These are phyloP conservation scores for Pseudonitzschia delicatissima DNA, from an alignment of 108 stramenopile species.

Conservation along the genomic window DNA sequence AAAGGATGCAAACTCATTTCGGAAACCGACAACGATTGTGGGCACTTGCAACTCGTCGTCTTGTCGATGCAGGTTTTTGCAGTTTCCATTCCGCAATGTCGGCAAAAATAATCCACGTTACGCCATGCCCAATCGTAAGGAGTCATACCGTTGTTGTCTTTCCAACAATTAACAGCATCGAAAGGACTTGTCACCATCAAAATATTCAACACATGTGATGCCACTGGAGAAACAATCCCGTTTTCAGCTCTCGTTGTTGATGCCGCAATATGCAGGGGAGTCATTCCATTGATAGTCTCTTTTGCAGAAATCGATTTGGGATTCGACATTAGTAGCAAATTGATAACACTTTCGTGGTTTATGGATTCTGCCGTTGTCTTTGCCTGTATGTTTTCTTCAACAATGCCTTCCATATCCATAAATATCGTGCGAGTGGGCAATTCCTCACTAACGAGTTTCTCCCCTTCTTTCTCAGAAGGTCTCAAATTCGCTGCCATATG, in stretches of 20 bases:
- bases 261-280: constrained; percentile 26
- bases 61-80: no score
- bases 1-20: constrained; percentile 10
- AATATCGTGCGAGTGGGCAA: no score
- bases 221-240: constrained; percentile 16
- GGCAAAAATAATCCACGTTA: constrained; percentile 12
- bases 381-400: no score
- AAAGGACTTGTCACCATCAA: constrained; percentile 4
- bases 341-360: constrained; percentile 15
- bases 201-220: background rate
- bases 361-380: no score
- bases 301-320: constrained; percentile 17
- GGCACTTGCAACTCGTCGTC: background rate
- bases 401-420: no score
- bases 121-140: constrained; percentile 17
- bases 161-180: background rate
- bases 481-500: constrained; percentile 24
- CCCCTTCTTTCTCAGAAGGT: background rate
- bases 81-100: constrained; percentile 17
- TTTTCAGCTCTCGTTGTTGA: constrained; percentile 14
- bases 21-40: background rate
- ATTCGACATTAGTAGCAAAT: constrained; percentile 6
- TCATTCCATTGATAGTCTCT: constrained; percentile 9
- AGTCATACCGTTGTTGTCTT: constrained; percentile 5
- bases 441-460: no score